A percentile compares a stretch with the other conserved stretches of the same genome.
Evolutionary conservation across 495 filamentous ascomycete species (phyloP).

Genomic region (Viridothelium virens): DNA sequence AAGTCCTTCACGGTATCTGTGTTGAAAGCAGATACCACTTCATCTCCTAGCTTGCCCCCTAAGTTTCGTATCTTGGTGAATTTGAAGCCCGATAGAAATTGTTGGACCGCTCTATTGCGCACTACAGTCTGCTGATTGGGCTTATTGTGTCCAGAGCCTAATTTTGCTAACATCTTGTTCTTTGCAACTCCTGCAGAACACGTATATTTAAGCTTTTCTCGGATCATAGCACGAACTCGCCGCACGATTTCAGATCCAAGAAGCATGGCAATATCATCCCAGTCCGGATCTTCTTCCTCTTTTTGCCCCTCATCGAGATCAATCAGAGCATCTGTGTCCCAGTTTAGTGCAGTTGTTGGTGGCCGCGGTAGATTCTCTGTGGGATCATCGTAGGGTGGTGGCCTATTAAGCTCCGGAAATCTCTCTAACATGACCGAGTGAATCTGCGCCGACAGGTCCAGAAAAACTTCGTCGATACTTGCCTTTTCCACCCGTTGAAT

Average conservation of each 20-base stretch:
- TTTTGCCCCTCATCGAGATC: slow-evolving; percentile 64
- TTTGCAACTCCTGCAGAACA: slow-evolving; percentile 80
- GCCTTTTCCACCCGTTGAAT: slow-evolving; percentile 82
- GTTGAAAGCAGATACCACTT: slow-evolving; percentile 65
- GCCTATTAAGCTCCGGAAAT: slow-evolving; percentile 63
- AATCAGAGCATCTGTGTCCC: slow-evolving; percentile 70
- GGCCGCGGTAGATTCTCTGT: slow-evolving; percentile 65
- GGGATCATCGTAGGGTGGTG: slow-evolving; percentile 61
- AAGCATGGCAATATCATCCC: slow-evolving; percentile 87
- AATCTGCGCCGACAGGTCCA: slow-evolving; percentile 79
- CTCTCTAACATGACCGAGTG: slow-evolving; percentile 65
- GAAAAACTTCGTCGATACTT: slow-evolving; percentile 82
- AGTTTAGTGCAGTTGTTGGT: slow-evolving; percentile 67
- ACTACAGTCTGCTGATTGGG: slow-evolving; percentile 90
- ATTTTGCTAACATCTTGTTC: slow-evolving; percentile 93
- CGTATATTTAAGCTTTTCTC: slow-evolving; percentile 68
- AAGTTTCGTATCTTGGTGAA: slow-evolving; percentile 95
- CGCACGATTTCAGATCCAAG: slow-evolving; percentile 83
- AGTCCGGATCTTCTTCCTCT: slow-evolving; percentile 79
- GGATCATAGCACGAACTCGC: slow-evolving; percentile 59
- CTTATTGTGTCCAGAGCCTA: slow-evolving; percentile 84
- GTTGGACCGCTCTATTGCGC: slow-evolving; percentile 69
- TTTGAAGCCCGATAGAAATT: slow-evolving; percentile 78
- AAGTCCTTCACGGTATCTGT: slow-evolving; percentile 77
- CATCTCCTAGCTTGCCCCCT: slow-evolving; percentile 90